A percentile compares a stretch with the other conserved stretches of the same genome.
Evolutionary conservation across 768 basidiomycete genomes (phyloP).

Genomic region (Xerocomus potaroensis): DNA sequence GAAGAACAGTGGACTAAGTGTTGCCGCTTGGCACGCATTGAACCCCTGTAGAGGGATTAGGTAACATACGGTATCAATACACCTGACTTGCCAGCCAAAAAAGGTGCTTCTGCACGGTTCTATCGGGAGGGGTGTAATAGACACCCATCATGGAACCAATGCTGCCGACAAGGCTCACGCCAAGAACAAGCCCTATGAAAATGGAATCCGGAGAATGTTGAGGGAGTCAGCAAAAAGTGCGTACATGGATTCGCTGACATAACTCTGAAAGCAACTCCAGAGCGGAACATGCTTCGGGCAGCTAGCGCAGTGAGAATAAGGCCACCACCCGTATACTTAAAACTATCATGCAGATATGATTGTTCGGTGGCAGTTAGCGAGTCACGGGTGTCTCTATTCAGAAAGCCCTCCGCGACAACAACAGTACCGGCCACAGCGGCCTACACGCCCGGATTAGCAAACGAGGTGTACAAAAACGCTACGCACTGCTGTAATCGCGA

Average conservation of each 20-base stretch:
- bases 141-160: slow-evolving; percentile 86
- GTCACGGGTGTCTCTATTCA: slow-evolving; percentile 80
- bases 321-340: slow-evolving; percentile 81
- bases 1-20: slow-evolving; percentile 87
- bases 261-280: slow-evolving; percentile 62
- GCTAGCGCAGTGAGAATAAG: slow-evolving; percentile 70
- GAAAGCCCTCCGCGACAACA: slow-evolving; percentile 54
- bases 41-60: slow-evolving; percentile 53
- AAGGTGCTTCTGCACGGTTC: slow-evolving; percentile 67
- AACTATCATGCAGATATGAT: slow-evolving; percentile 68
- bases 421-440: slow-evolving; percentile 70
- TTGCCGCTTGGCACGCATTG: slow-evolving; percentile 82
- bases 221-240: slow-evolving; percentile 16
- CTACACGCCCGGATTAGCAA: slow-evolving; percentile 32
- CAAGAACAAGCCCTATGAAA: slow-evolving; percentile 68
- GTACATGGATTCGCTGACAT: slow-evolving; percentile 83
- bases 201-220: not conserved
- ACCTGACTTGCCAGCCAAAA: slow-evolving; percentile 65
- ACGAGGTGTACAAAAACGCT: not conserved
- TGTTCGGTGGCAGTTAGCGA: slow-evolving; percentile 57
- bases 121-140: slow-evolving; percentile 75
- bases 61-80: not conserved
- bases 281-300: slow-evolving; percentile 74
- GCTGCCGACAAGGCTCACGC: slow-evolving; percentile 71
- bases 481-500: slow-evolving; percentile 52